Conservation (phyloP, 331 rosid species). For the Stylosanthes scabra region DNA sequence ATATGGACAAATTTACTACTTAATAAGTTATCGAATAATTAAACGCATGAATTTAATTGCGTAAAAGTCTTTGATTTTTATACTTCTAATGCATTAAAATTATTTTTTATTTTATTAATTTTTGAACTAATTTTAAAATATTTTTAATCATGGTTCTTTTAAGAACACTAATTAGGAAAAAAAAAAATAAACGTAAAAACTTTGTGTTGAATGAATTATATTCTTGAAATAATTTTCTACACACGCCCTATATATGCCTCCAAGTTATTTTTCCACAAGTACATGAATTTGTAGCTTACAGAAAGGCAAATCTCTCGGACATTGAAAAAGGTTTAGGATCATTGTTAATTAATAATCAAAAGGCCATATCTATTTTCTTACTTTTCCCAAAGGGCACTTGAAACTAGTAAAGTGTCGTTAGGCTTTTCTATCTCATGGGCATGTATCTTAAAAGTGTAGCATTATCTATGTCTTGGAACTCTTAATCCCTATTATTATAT, state of each 20-base stretch:
- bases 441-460: conserved; percentile 40
- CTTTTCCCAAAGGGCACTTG: conserved; percentile 32
- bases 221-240: too few relatives aligned
- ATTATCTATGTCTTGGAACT: conserved; percentile 51
- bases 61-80: too few relatives aligned
- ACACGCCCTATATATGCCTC: too few relatives aligned
- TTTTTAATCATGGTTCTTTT: too few relatives aligned
- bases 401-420: conserved; percentile 35
- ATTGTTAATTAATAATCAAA: conserved; percentile 25
- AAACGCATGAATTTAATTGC: too few relatives aligned
- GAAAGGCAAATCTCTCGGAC: conserved; percentile 52
- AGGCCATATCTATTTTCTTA: background rate
- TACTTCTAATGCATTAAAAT: too few relatives aligned
- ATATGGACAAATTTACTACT: too few relatives aligned
- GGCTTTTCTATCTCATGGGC: conserved; percentile 29
- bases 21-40: too few relatives aligned
- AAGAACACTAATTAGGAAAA: too few relatives aligned
- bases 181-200: background rate
- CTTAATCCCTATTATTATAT: conserved; percentile 31
- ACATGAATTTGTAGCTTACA: conserved; percentile 38
- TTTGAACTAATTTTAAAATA: too few relatives aligned
- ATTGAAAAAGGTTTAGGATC: conserved; percentile 25
- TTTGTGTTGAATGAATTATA: too few relatives aligned
- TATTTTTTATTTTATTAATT: too few relatives aligned
- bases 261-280: conserved; percentile 41